A percentile compares a stretch with the other conserved stretches of the same genome.
Evolutionary conservation across 352 stramenopile genomes (phyloP).

Genomic region (Phytopythium delawarense): DNA sequence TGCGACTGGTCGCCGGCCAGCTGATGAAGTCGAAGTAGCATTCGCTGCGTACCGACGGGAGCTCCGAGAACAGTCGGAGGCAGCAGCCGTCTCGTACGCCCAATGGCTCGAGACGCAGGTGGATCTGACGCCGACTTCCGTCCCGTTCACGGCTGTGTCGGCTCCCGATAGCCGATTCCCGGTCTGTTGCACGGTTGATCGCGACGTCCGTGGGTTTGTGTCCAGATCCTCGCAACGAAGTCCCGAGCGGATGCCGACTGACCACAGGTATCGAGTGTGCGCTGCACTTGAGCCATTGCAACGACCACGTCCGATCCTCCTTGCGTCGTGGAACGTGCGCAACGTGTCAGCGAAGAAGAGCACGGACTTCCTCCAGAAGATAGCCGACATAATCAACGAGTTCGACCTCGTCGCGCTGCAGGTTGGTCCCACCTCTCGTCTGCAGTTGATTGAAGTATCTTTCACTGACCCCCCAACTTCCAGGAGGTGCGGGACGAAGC

Average conservation of each 20-base stretch:
- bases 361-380: constrained; percentile 31
- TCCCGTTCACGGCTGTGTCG: neutral
- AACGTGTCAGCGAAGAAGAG: constrained; percentile 56
- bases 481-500: constrained; percentile 58
- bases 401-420: constrained; percentile 73
- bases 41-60: neutral
- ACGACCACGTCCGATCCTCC: constrained; percentile 20
- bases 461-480: neutral
- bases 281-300: neutral
- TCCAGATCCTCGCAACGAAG: neutral
- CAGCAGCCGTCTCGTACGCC: neutral
- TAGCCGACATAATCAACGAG: constrained; percentile 38
- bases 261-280: constrained; percentile 3
- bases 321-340: constrained; percentile 75
- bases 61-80: neutral
- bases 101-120: constrained; percentile 3
- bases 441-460: neutral
- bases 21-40: neutral
- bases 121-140: neutral
- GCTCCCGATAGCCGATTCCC: neutral
- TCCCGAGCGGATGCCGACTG: neutral
- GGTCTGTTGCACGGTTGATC: constrained; percentile 31
- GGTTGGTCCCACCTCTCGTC: constrained; percentile 3
- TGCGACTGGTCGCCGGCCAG: neutral
- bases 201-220: constrained; percentile 29